Conservation (phyloP, 345 rosid species). For the Jatropha curcas region DNA sequence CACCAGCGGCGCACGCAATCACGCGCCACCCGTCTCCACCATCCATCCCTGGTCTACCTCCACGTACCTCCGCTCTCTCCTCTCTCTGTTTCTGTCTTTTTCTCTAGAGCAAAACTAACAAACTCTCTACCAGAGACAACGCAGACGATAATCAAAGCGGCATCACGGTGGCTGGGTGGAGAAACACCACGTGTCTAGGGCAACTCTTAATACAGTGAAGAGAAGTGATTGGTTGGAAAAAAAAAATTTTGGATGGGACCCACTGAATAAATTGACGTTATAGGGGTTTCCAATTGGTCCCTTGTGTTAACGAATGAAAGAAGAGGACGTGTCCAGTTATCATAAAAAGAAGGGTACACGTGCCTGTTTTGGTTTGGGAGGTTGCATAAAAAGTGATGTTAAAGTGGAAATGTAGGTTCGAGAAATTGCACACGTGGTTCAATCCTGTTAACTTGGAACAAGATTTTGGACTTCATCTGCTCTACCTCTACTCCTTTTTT, state of each 20-base stretch:
- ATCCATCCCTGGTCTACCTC: slow-evolving; percentile 22
- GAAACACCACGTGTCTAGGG: slow-evolving; percentile 53
- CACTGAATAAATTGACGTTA: neutral
- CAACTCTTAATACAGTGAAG: slow-evolving; percentile 15
- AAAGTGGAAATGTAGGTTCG: slow-evolving; percentile 24
- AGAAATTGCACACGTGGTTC: slow-evolving; percentile 39
- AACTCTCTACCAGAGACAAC: neutral
- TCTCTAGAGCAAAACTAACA: neutral
- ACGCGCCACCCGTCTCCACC: slow-evolving; percentile 11
- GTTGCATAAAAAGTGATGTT: neutral
- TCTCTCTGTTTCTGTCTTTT: slow-evolving; percentile 6
- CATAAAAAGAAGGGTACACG: slow-evolving; percentile 29
- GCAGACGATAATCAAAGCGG: slow-evolving; percentile 15
- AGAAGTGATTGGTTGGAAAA: slow-evolving; percentile 25
- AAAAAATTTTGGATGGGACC: slow-evolving; percentile 24
- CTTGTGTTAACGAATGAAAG: neutral
- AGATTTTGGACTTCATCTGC: neutral
- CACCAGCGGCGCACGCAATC: neutral
- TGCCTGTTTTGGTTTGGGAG: slow-evolving; percentile 5
- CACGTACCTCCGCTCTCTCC: slow-evolving; percentile 9
- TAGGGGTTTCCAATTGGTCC: neutral
- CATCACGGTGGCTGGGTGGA: slow-evolving; percentile 20
- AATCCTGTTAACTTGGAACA: slow-evolving; percentile 5
- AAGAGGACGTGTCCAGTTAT: slow-evolving; percentile 12
- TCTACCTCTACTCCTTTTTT: no score